phyloP scores from a whole-genome alignment of 176 grass and related monocot genomes.

The Oryza australiensis region DNA sequence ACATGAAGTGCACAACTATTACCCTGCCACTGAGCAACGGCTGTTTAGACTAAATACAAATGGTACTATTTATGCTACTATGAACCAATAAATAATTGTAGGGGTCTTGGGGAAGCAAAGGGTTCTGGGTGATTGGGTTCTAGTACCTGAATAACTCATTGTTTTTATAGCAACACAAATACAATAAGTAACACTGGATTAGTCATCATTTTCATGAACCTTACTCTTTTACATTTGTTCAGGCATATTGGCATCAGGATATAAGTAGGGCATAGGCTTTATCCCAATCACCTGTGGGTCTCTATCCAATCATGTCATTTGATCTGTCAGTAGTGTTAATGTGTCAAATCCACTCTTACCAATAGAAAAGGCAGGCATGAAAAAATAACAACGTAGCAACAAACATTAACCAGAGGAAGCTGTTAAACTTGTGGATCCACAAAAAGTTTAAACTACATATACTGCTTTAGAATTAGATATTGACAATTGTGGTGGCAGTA shows the following conservation, averaged over 20 bases:
- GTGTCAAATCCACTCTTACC: conserved; percentile 2
- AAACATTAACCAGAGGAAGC: conserved; percentile 14
- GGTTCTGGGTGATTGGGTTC: background rate
- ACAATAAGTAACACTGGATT: background rate
- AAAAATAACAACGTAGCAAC: background rate
- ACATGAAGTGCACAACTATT: background rate
- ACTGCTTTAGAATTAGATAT: conserved; percentile 7
- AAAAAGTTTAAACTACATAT: background rate
- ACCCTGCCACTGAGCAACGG: background rate
- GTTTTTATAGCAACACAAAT: background rate
- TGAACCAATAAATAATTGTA: background rate
- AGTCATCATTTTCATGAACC: conserved; percentile 1
- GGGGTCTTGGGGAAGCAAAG: background rate
- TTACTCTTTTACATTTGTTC: background rate
- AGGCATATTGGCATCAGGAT: background rate
- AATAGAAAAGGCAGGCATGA: background rate
- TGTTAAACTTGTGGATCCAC: background rate
- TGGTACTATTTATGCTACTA: background rate
- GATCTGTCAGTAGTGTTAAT: background rate
- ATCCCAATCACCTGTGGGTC: background rate
- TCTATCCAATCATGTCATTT: conserved; percentile 6
- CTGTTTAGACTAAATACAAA: background rate
- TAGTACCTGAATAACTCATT: conserved; percentile 1
- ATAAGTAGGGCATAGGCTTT: background rate
- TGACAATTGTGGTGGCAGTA: background rate